Conservation (phyloP, 208 protist species). For the Acanthamoeba royreba region DNA sequence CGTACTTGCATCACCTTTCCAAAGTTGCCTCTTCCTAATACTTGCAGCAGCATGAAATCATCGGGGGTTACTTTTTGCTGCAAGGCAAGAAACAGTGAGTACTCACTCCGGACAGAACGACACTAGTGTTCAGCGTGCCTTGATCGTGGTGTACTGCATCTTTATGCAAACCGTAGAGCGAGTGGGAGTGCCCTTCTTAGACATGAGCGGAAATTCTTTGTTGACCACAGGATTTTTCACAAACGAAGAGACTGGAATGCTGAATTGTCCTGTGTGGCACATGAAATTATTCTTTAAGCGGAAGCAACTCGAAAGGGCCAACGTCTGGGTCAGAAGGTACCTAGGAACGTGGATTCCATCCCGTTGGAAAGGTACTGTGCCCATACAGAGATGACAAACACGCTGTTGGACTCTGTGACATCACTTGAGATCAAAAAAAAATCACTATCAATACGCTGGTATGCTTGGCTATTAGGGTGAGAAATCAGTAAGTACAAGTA, state of each 20-base stretch:
- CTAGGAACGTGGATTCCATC: not conserved
- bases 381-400: conserved; percentile 26
- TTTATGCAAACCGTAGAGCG: not conserved
- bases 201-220: not conserved
- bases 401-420: not conserved
- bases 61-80: conserved; percentile 39
- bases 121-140: not conserved
- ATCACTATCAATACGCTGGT: not conserved
- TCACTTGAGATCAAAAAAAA: not conserved
- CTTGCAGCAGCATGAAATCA: conserved; percentile 60
- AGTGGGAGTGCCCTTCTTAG: not conserved
- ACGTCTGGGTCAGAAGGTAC: not conserved
- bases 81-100: not conserved
- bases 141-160: not conserved
- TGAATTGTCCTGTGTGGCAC: not conserved
- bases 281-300: not conserved
- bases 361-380: not conserved
- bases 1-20: conserved; percentile 80
- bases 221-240: not conserved
- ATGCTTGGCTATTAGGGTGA: not conserved
- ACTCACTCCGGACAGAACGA: not conserved
- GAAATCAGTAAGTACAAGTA: not conserved
- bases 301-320: not conserved
- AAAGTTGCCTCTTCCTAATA: conserved; percentile 64
- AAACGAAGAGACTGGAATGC: not conserved